These are phyloP conservation scores for Apiotrichum gracile DNA, from an alignment of 1,284 basidiomycete genomes.

Conservation along the genomic window DNA sequence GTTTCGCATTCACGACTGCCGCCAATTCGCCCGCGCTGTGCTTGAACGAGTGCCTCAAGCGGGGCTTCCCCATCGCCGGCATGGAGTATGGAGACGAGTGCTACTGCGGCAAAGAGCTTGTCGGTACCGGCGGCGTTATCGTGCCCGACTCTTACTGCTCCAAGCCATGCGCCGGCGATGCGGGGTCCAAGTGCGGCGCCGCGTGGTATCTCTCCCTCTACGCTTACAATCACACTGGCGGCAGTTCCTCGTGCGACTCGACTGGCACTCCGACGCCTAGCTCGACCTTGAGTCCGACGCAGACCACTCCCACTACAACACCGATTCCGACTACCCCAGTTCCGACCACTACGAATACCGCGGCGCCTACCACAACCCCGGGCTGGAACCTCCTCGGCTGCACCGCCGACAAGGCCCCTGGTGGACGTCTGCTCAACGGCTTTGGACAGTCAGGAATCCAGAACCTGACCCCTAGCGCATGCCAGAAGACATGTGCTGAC, in stretches of 20 bases:
- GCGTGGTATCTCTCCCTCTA: conserved; percentile 40
- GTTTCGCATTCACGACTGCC: conserved; percentile 28
- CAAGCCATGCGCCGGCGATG: conserved; percentile 34
- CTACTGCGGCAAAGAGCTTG: conserved; percentile 36
- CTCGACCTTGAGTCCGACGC: neutral
- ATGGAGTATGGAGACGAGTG: conserved; percentile 43
- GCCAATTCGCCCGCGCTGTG: conserved; percentile 34
- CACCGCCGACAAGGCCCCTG: conserved; percentile 20
- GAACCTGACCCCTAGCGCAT: conserved; percentile 34
- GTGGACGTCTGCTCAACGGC: conserved; percentile 19
- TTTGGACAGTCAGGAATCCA: conserved; percentile 5
- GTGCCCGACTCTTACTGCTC: conserved; percentile 24
- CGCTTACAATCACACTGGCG: conserved; percentile 21
- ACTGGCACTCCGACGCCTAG: too few relatives aligned
- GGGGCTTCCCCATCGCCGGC: conserved; percentile 41
- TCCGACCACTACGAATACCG: conserved; percentile 8
- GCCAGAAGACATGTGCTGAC: conserved; percentile 34
- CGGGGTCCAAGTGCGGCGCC: conserved; percentile 28
- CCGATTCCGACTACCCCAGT: neutral
- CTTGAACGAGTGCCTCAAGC: conserved; percentile 33
- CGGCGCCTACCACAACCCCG: conserved; percentile 18
- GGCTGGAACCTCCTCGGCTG: conserved; percentile 40
- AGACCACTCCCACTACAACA: neutral
- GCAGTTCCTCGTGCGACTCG: neutral
- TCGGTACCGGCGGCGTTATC: conserved; percentile 25